A percentile compares a stretch with the other conserved stretches of the same genome.
These are phyloP conservation scores for Digitaria exilis DNA, from an alignment of 202 grass and related monocot genomes.

Conservation along the genomic window DNA sequence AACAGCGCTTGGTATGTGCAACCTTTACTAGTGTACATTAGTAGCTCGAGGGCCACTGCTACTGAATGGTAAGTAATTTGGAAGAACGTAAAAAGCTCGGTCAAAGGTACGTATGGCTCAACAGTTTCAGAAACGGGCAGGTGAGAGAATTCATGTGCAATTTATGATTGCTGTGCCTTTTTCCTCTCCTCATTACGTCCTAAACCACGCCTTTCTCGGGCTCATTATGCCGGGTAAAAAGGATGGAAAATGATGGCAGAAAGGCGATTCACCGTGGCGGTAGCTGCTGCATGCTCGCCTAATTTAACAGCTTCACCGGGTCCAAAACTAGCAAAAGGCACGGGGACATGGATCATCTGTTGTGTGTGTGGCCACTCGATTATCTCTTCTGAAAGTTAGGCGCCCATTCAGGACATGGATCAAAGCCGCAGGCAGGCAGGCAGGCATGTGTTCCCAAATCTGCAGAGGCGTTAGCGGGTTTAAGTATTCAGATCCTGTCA, in stretches of 20 bases:
- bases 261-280: constrained; percentile 27
- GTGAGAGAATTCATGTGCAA: not conserved
- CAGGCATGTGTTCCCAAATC: constrained; percentile 35
- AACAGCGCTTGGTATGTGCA: constrained; percentile 29
- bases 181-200: not conserved
- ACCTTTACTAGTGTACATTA: constrained; percentile 35
- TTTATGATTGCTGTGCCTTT: constrained; percentile 10
- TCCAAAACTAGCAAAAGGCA: constrained; percentile 36
- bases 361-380: constrained; percentile 15
- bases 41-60: constrained; percentile 22
- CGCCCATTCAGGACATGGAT: not conserved
- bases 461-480: constrained; percentile 41
- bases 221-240: constrained; percentile 42
- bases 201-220: constrained; percentile 27
- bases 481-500: constrained; percentile 41
- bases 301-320: constrained; percentile 12
- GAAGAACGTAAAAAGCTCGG: not conserved
- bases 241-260: constrained; percentile 41
- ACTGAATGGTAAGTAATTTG: constrained; percentile 17
- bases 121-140: constrained; percentile 7
- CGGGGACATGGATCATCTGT: constrained; percentile 24
- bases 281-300: not conserved
- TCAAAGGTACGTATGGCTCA: not conserved
- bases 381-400: constrained; percentile 42
- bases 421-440: not conserved